These are phyloP conservation scores for Wickerhamiella dianesei DNA, from an alignment of 805 yeast genomes.

Conservation along the genomic window DNA sequence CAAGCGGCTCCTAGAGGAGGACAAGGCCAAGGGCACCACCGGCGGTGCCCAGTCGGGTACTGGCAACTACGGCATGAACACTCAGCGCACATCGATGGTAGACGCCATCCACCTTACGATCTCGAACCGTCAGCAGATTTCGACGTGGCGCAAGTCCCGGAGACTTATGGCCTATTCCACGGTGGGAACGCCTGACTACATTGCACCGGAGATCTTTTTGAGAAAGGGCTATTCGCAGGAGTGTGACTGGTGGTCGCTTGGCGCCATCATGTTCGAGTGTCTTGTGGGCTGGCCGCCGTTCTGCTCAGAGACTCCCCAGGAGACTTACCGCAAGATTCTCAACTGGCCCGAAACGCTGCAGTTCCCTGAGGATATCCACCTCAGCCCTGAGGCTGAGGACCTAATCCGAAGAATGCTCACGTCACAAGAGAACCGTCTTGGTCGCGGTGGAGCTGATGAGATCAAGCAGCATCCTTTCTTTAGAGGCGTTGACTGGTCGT, in stretches of 20 bases:
- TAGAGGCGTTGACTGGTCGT: conserved; percentile 91
- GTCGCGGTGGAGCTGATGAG: conserved; percentile 88
- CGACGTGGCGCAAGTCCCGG: conserved; percentile 88
- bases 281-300: conserved; percentile 96
- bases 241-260: conserved; percentile 97
- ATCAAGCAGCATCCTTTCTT: conserved; percentile 84
- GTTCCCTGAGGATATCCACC: conserved; percentile 84
- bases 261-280: conserved; percentile 95
- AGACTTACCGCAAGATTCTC: conserved; percentile 78
- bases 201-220: conserved; percentile 87
- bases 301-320: conserved; percentile 89
- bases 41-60: background rate
- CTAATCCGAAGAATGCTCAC: conserved; percentile 65
- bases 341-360: conserved; percentile 81
- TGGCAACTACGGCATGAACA: background rate
- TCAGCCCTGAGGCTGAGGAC: conserved; percentile 81
- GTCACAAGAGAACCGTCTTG: conserved; percentile 65
- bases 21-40: conserved; percentile 22
- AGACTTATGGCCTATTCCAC: conserved; percentile 92
- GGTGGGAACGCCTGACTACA: conserved; percentile 92
- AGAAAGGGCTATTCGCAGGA: conserved; percentile 94
- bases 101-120: conserved; percentile 92
- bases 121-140: conserved; percentile 88
- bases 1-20: conserved; percentile 46
- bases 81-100: conserved; percentile 58